phyloP scores from a whole-genome alignment of 805 yeast genomes.

The Barnettozyma salicaria region DNA sequence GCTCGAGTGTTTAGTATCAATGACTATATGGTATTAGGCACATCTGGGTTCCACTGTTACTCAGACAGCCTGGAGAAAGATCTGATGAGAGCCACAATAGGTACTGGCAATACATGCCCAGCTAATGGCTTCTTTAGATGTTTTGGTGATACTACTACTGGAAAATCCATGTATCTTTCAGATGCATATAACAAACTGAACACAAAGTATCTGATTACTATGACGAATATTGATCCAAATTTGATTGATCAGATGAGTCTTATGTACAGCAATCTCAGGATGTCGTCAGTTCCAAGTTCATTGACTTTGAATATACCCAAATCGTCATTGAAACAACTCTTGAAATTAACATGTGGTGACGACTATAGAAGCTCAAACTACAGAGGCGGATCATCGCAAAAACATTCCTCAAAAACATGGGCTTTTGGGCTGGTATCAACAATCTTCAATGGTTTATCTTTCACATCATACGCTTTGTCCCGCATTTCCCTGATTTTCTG shows the following conservation, averaged over 20 bases:
- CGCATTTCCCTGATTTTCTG: background rate
- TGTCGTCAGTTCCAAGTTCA: background rate
- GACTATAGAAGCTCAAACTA: background rate
- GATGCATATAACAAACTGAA: slow-evolving; percentile 5
- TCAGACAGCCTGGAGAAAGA: slow-evolving; percentile 4
- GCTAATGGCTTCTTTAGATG: slow-evolving; percentile 8
- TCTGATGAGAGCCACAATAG: background rate
- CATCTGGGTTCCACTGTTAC: slow-evolving; percentile 6
- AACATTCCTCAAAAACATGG: slow-evolving; percentile 3
- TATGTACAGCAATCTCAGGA: background rate
- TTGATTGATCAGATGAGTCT: background rate
- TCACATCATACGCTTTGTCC: background rate
- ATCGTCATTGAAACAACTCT: background rate
- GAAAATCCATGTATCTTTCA: background rate
- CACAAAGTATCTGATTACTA: slow-evolving; percentile 2
- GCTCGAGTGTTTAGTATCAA: slow-evolving; percentile 9
- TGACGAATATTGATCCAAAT: slow-evolving; percentile 1
- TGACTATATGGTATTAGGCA: slow-evolving; percentile 6
- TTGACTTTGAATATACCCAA: slow-evolving; percentile 4
- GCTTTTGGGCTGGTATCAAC: background rate
- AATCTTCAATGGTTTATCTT: background rate
- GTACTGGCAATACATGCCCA: slow-evolving; percentile 2
- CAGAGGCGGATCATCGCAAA: background rate
- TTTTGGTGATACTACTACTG: slow-evolving; percentile 1
- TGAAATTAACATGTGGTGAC: background rate